These are phyloP conservation scores for Mycena kentingensis DNA, from an alignment of 768 basidiomycete species.

Conservation along the genomic window DNA sequence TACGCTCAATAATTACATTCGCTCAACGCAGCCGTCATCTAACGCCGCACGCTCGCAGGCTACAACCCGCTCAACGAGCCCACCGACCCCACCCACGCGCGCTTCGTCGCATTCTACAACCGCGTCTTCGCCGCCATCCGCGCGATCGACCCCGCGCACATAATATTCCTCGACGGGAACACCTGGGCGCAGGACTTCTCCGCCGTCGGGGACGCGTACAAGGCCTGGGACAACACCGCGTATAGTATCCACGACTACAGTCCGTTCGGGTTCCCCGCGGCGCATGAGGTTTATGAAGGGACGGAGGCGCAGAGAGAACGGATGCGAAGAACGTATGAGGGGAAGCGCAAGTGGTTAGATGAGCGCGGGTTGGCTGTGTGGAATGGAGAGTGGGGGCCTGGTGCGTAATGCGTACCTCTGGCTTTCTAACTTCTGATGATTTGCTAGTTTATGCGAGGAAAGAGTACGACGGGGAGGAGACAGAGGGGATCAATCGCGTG, in stretches of 20 bases:
- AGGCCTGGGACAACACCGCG: slow-evolving; percentile 68
- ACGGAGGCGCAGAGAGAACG: slow-evolving; percentile 53
- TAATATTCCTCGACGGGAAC: slow-evolving; percentile 82
- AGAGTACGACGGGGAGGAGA: slow-evolving; percentile 58
- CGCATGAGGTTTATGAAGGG: slow-evolving; percentile 55
- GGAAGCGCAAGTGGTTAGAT: slow-evolving; percentile 80
- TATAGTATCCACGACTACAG: slow-evolving; percentile 83
- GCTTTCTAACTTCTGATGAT: too few species aligned
- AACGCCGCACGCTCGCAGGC: slow-evolving; percentile 26
- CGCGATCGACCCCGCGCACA: slow-evolving; percentile 65
- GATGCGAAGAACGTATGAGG: slow-evolving; percentile 61
- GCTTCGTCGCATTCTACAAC: slow-evolving; percentile 69
- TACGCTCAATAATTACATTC: neutral
- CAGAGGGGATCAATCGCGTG: slow-evolving; percentile 64
- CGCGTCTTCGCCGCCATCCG: slow-evolving; percentile 71
- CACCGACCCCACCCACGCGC: slow-evolving; percentile 66
- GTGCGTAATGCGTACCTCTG: too few species aligned
- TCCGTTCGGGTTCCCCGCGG: slow-evolving; percentile 66
- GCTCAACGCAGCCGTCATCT: too few species aligned
- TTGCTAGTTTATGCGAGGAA: slow-evolving; percentile 72
- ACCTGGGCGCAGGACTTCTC: slow-evolving; percentile 82
- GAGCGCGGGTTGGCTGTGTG: slow-evolving; percentile 63
- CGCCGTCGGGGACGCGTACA: slow-evolving; percentile 63
- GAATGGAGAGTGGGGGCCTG: slow-evolving; percentile 91
- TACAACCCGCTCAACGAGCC: slow-evolving; percentile 88